Percentiles rank a stretch among this genome's conserved stretches.
These are phyloP conservation scores for Zalaria obscura DNA, from an alignment of 2,329 filamentous ascomycete species.

Conservation along the genomic window DNA sequence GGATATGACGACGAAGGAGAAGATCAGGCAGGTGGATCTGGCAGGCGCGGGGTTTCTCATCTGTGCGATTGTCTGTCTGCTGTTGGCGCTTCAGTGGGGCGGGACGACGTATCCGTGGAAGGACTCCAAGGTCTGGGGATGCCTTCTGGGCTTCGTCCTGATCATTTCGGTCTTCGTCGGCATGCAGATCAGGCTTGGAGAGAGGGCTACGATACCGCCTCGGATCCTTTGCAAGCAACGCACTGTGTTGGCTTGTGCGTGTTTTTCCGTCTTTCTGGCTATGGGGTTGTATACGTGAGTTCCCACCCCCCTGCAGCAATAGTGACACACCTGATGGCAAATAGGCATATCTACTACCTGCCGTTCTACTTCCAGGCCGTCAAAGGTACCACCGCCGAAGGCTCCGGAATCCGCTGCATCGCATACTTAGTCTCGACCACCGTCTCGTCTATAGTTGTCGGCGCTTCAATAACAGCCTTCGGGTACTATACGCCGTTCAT, in stretches of 20 bases:
- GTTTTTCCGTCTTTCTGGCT: constrained; percentile 20
- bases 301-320: not conserved
- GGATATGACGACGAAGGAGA: constrained; percentile 21
- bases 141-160: constrained; percentile 1
- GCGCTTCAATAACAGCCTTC: constrained; percentile 8
- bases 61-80: constrained; percentile 21
- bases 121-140: constrained; percentile 10
- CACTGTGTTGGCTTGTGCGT: constrained; percentile 18
- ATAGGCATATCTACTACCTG: constrained; percentile 18
- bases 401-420: constrained; percentile 36
- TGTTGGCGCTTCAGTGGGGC: constrained; percentile 31
- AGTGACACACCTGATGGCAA: not conserved
- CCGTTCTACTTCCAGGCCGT: constrained; percentile 18
- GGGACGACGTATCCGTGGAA: constrained; percentile 25
- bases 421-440: constrained; percentile 18
- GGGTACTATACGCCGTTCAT: constrained; percentile 13
- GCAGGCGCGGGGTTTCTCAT: constrained; percentile 30
- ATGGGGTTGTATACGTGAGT: constrained; percentile 22
- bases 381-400: constrained; percentile 9
- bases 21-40: constrained; percentile 26
- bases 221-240: constrained; percentile 14
- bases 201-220: constrained; percentile 12
- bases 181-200: constrained; percentile 9
- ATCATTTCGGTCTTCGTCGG: constrained; percentile 4
- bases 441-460: constrained; percentile 9